These are phyloP conservation scores for Mortierella alpina DNA, from an alignment of 192 early-diverging fungal genomes.

Conservation along the genomic window DNA sequence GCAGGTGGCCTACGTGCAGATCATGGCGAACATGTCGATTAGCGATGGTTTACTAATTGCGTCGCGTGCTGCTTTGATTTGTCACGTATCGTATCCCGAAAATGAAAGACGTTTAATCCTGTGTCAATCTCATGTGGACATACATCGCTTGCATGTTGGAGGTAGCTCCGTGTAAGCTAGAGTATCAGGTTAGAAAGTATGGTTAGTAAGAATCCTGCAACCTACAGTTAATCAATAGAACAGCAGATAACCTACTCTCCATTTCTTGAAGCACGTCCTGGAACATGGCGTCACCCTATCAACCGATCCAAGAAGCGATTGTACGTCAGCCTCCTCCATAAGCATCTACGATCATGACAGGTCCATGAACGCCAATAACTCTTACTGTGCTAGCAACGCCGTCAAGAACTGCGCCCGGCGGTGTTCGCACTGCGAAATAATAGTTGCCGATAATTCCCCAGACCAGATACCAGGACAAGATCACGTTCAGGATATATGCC, in stretches of 20 bases:
- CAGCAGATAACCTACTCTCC: conserved; percentile 54
- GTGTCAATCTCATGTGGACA: not conserved
- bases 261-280: conserved; percentile 59
- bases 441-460: conserved; percentile 67
- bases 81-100: too few species aligned
- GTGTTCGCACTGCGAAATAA: conserved; percentile 66
- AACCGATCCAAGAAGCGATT: not conserved
- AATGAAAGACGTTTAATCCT: too few species aligned
- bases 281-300: conserved; percentile 55
- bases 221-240: not conserved
- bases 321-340: not conserved
- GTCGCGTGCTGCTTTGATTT: too few species aligned
- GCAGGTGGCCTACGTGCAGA: conserved; percentile 58
- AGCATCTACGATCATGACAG: too few species aligned
- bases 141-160: conserved; percentile 48
- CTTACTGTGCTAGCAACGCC: conserved; percentile 31
- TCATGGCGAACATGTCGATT: too few species aligned
- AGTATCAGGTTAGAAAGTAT: not conserved
- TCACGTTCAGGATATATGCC: conserved; percentile 37
- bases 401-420: conserved; percentile 60
- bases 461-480: conserved; percentile 60
- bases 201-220: too few species aligned
- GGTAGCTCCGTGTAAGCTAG: conserved; percentile 36
- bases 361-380: too few species aligned
- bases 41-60: too few species aligned